A percentile compares a stretch with the other conserved stretches of the same genome.
These are phyloP conservation scores for Trametes cubensis DNA, from an alignment of 768 basidiomycete genomes.

Conservation along the genomic window DNA sequence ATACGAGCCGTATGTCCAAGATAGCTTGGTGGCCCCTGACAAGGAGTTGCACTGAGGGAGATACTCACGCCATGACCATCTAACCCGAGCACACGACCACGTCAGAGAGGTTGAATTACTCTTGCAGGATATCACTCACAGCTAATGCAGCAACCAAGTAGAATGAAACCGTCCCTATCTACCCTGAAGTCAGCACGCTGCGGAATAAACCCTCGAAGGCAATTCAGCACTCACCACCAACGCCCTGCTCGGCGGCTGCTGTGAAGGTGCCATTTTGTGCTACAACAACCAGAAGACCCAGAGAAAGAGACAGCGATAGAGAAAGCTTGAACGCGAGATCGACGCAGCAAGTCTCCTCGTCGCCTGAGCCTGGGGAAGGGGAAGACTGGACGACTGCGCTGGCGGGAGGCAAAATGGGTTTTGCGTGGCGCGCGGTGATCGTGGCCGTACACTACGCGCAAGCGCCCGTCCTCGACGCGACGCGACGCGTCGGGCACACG, in stretches of 20 bases:
- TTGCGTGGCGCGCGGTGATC: slow-evolving; percentile 17
- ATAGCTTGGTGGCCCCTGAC: not conserved
- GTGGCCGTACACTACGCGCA: not conserved
- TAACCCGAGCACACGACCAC: slow-evolving; percentile 32
- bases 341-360: slow-evolving; percentile 4
- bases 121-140: slow-evolving; percentile 50
- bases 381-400: slow-evolving; percentile 9
- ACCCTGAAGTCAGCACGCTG: not conserved
- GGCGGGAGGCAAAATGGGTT: slow-evolving; percentile 17
- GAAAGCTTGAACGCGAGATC: not conserved
- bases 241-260: slow-evolving; percentile 43
- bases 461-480: slow-evolving; percentile 21
- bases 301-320: not conserved
- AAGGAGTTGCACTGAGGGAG: slow-evolving; percentile 20
- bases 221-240: slow-evolving; percentile 45
- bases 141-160: slow-evolving; percentile 88
- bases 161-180: slow-evolving; percentile 80
- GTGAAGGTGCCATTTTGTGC: slow-evolving; percentile 15
- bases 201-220: not conserved
- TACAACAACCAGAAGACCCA: slow-evolving; percentile 1
- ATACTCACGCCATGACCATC: slow-evolving; percentile 88
- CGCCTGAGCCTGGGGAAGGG: not conserved
- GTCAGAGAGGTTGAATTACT: not conserved
- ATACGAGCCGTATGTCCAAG: too few relatives aligned
- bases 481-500: slow-evolving; percentile 25